Base-by-base conservation (phyloP, 2,329 filamentous ascomycete species). In the Apiospora saccharicola region DNA sequence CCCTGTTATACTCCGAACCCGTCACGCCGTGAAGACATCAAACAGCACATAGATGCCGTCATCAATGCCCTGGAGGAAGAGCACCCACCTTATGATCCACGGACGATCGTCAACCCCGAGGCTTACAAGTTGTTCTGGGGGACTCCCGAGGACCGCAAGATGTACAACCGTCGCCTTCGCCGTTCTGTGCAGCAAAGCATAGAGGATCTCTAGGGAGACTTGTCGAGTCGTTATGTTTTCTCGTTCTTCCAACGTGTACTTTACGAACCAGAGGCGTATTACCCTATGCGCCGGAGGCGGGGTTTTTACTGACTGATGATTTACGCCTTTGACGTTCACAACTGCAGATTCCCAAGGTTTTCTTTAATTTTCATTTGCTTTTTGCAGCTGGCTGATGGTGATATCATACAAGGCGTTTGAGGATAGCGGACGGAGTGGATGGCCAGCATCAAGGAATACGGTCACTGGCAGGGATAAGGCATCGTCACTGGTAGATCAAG, bases 81-180 rank as follows among this genome's bases (percentile, higher is more conserved):
- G 73, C 88, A 90, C 1, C 94, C 95, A 0, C 92, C 93, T 0
- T 98, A 97, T 79, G 96, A 99, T 79, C 96, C 96, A 0, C 89
- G 96, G 67, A 95, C 94, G 14, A 89, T 94, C 44, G 94, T 98
- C 49, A 92, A 98, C 75, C 93, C 91, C 0, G 95, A 98, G 78
- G 95, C 95, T 2, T 92, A 93, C 53, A 94, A 91, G 81, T 85
- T 98, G 67, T 96, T 92, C 79, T 99, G 96, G 96, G 95, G 95
- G 3, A 87, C 87, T 4, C 83, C 89, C 0, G 92, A 95, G 2
- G 92, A 96, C 70, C 93, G 93, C 80, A 98, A 95, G 83, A 84
- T 90, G 75, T 98, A 98, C 84, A 95, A 93, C 77, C 90, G 96
- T 70, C 90, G 90, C 74, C 86, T 98, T 74, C 90, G 96, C 70